Evolutionary conservation across 78 protist genomes (phyloP), one percentile per base, ranked within the genome.

Genomic region (Blattamonas nauphoetae): DNA sequence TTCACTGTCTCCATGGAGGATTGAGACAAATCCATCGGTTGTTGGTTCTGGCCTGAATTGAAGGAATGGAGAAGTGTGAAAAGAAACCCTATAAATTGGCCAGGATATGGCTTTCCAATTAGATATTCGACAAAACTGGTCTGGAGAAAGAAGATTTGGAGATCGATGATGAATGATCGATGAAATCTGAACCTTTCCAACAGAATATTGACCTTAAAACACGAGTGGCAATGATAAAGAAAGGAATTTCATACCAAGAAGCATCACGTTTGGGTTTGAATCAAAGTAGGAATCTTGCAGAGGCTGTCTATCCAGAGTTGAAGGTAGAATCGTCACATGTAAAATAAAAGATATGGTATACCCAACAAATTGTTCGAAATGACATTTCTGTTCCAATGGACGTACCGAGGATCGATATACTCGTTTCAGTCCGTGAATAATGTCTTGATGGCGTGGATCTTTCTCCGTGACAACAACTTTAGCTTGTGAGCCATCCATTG

Each of bases 1-100:
- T 36, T 94, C 95, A 21, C 91, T 92, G 2, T 43, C 2, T 33
- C 95, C 95, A 86, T 92, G 87, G 95, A 94, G 91, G 41, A 95
- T 92, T 1, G 96, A 95, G 71, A 94, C 86, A 86, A 95, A 95
- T 44, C 92, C 86, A 84, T 95, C 97, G 3, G 97, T 95, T 41
- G 97, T 94, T 55, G 97, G 97, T 85, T 95, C 96, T 5, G 96
- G 96, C 0, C 96, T 95, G 88, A 41, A 78, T 87, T 55, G 38
- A 21, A 79, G 4, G 32, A 5, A 38, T 79, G 45, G 6, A 33
- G 41, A 21, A 32, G 33, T 33, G 33, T 33, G 21, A n/a, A 79
- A 79, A 79, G 45, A 79, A 79, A 6, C 33, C 29, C 33, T 4
- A 38, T 21, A 79, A 79, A 79, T 55, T 55, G 71, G 21, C 83